A percentile compares a stretch with the other conserved stretches of the same genome.
Evolutionary conservation across 2,329 filamentous ascomycete genomes (phyloP).

Genomic region (Akanthomyces lecanii): DNA sequence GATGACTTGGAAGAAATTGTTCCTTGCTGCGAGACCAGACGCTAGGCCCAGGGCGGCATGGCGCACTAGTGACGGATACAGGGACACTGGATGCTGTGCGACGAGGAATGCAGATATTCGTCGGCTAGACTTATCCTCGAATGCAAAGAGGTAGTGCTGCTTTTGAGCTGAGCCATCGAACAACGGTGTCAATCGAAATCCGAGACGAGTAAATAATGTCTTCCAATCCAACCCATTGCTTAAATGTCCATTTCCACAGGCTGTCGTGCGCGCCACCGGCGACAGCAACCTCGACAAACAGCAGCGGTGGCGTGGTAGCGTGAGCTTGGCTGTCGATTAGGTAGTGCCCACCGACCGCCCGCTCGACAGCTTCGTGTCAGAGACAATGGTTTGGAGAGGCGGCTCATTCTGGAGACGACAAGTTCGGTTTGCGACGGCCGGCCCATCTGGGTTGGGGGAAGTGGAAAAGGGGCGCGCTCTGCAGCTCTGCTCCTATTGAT

Average conservation of each 20-base stretch:
- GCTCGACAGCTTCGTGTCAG: not conserved
- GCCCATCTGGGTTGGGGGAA: not conserved
- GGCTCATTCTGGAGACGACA: not conserved
- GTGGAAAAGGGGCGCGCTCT: not conserved
- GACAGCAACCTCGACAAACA: not conserved
- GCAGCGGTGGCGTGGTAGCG: not conserved
- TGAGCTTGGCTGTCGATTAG: not conserved
- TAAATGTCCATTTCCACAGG: not conserved
- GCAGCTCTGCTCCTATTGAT: not conserved
- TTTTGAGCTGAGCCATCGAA: not conserved
- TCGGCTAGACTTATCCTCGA: not conserved
- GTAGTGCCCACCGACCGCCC: not conserved
- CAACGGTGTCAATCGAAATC: not conserved
- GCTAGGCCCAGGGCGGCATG: slow-evolving; percentile 6
- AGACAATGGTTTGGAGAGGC: not conserved
- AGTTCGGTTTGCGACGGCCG: not conserved
- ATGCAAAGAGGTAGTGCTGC: slow-evolving; percentile 4
- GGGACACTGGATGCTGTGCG: not conserved
- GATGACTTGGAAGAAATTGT: not conserved
- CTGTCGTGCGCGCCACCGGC: not conserved
- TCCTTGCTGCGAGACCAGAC: not conserved
- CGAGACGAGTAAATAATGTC: not conserved
- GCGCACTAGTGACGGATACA: not conserved
- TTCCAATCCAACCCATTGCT: not conserved
- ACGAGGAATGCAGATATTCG: not conserved